phyloP scores from a whole-genome alignment of 2,329 filamentous ascomycete species.

The Aspergillus texensis region DNA sequence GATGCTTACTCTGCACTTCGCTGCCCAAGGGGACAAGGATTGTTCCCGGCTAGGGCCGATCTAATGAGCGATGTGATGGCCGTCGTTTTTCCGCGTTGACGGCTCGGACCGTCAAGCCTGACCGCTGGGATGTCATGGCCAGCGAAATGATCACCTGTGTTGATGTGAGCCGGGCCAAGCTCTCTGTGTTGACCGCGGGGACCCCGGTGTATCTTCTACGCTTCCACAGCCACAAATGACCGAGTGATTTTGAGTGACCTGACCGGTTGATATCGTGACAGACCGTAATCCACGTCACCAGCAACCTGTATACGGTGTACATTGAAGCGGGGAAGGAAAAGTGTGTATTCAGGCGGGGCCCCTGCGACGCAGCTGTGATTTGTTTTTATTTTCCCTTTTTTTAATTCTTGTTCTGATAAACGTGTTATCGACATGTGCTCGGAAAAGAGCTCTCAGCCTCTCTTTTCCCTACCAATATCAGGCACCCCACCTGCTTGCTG shows the following conservation, averaged over 20 bases:
- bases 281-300: slow-evolving; percentile 37
- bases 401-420: slow-evolving; percentile 18
- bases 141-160: slow-evolving; percentile 21
- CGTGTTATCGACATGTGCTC: slow-evolving; percentile 28
- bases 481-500: slow-evolving; percentile 20
- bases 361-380: slow-evolving; percentile 11
- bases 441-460: slow-evolving; percentile 20
- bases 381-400: neutral
- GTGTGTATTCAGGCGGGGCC: slow-evolving; percentile 31
- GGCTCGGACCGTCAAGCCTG: slow-evolving; percentile 32
- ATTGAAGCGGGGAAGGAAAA: slow-evolving; percentile 22
- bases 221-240: slow-evolving; percentile 33
- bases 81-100: slow-evolving; percentile 24
- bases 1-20: slow-evolving; percentile 25
- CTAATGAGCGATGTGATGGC: slow-evolving; percentile 18
- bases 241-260: slow-evolving; percentile 28
- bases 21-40: slow-evolving; percentile 33
- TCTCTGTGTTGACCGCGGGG: slow-evolving; percentile 13
- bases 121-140: slow-evolving; percentile 19
- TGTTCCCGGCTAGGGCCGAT: slow-evolving; percentile 21
- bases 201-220: slow-evolving; percentile 23
- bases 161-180: slow-evolving; percentile 13
- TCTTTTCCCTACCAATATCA: slow-evolving; percentile 19
- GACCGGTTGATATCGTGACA: slow-evolving; percentile 32
- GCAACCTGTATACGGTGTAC: slow-evolving; percentile 23